phyloP scores from a whole-genome alignment of 2,329 filamentous ascomycete species.

The Ophiocordyceps unilateralis region DNA sequence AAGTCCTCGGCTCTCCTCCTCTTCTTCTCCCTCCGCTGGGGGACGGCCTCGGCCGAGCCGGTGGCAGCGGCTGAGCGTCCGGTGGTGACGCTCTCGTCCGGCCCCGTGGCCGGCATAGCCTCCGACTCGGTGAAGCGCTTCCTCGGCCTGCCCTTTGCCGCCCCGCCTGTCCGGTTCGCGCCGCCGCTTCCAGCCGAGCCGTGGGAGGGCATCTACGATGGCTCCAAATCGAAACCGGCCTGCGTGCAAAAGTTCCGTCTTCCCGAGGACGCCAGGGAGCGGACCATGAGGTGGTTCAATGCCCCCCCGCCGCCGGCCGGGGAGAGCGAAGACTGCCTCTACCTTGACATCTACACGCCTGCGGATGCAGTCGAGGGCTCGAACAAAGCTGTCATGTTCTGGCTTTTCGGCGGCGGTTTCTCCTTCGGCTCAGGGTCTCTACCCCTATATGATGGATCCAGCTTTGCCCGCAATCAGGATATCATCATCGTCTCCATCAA shows the following conservation, averaged over 20 bases:
- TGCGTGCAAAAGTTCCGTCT: conserved; percentile 11
- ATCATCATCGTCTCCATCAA: conserved; percentile 28
- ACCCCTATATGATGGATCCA: conserved; percentile 21
- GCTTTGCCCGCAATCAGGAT: conserved; percentile 22
- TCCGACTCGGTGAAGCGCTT: conserved; percentile 10
- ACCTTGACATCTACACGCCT: conserved; percentile 15
- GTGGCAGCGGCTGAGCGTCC: too few species aligned
- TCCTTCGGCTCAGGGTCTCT: conserved; percentile 16
- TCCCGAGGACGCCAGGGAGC: conserved; percentile 4
- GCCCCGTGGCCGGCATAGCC: too few species aligned
- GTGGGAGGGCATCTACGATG: conserved; percentile 9
- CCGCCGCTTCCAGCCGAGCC: conserved; percentile 5
- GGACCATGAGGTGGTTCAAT: conserved; percentile 7
- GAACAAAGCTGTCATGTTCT: conserved; percentile 26
- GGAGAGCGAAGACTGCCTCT: conserved; percentile 16
- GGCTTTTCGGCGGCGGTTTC: conserved; percentile 25
- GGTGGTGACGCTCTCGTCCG: too few species aligned
- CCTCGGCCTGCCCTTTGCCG: conserved; percentile 14
- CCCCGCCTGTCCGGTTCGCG: conserved; percentile 10
- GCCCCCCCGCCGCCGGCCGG: conserved; percentile 8
- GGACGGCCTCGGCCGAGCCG: too few species aligned
- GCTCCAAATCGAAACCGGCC: conserved; percentile 7
- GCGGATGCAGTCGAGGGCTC: conserved; percentile 6
- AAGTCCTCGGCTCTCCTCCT: too few species aligned
- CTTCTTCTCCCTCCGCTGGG: too few species aligned